Conservation (phyloP, 768 basidiomycete species). For the Russula compacta region DNA sequence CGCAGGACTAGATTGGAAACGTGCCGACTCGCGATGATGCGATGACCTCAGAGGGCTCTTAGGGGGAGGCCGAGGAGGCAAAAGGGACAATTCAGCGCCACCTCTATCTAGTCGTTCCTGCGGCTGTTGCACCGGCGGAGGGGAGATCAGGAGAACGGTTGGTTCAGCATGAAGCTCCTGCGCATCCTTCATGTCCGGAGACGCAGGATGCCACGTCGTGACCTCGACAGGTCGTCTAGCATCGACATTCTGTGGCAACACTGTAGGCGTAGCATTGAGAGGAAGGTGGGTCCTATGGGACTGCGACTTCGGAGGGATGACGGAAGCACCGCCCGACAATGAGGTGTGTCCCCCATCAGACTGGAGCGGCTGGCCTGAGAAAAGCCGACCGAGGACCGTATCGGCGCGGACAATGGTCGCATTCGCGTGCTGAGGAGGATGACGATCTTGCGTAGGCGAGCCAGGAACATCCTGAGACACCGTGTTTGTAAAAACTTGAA, state of each 20-base stretch:
- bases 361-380: not conserved
- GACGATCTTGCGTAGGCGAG: not conserved
- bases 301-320: not conserved
- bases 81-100: not conserved
- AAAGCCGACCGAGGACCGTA: constrained; percentile 12
- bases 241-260: constrained; percentile 2
- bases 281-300: constrained; percentile 12
- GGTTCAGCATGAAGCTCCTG: not conserved
- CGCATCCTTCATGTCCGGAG: not conserved
- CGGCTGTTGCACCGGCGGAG: not conserved
- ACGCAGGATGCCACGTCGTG: not conserved
- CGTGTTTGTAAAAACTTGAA: not conserved
- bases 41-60: not conserved
- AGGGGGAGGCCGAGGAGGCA: not conserved
- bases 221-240: constrained; percentile 8
- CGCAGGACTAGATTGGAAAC: not conserved
- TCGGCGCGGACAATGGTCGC: constrained; percentile 1
- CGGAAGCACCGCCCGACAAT: constrained; percentile 1
- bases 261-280: constrained; percentile 2
- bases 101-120: not conserved
- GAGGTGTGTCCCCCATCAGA: not conserved
- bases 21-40: constrained; percentile 6
- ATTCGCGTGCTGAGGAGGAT: not conserved
- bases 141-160: not conserved
- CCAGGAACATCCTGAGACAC: not conserved